phyloP scores from a whole-genome alignment of 2,329 filamentous ascomycete genomes.

The Neonectria faginata region DNA sequence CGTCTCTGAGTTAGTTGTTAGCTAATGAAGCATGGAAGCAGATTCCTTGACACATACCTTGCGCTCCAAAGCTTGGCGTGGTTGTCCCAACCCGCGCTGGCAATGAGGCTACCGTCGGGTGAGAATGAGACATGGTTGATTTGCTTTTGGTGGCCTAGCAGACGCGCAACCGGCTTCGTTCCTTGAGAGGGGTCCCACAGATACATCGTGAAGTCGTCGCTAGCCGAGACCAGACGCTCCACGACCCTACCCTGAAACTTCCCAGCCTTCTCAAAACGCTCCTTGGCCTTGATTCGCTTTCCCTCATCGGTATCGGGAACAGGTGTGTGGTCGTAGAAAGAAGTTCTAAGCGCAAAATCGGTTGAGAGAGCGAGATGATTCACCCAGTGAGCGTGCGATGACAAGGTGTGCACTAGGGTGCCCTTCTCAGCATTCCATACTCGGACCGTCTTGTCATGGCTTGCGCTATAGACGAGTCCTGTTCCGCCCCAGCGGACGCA shows the following conservation, averaged over 20 bases:
- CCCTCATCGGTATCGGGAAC: conserved; percentile 76
- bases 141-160: conserved; percentile 95
- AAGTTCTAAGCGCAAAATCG: conserved; percentile 88
- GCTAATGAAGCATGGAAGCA: conserved; percentile 5
- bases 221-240: conserved; percentile 89
- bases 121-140: conserved; percentile 97
- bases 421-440: conserved; percentile 88
- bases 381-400: conserved; percentile 90
- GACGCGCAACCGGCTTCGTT: conserved; percentile 85
- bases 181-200: conserved; percentile 87
- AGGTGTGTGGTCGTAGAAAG: conserved; percentile 84
- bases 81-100: conserved; percentile 92
- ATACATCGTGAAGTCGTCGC: conserved; percentile 96
- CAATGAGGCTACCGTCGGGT: conserved; percentile 87
- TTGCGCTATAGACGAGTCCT: conserved; percentile 83
- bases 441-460: conserved; percentile 92
- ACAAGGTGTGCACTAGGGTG: conserved; percentile 81
- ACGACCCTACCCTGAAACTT: conserved; percentile 79
- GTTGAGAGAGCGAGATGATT: conserved; percentile 95
- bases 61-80: conserved; percentile 93
- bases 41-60: conserved; percentile 58
- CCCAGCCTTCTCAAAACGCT: conserved; percentile 87
- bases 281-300: conserved; percentile 79
- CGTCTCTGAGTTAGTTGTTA: conserved; percentile 59
- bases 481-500: conserved; percentile 97